phyloP scores from a whole-genome alignment of 1,284 basidiomycete genomes.

The Microbotryomycetes sp. region DNA sequence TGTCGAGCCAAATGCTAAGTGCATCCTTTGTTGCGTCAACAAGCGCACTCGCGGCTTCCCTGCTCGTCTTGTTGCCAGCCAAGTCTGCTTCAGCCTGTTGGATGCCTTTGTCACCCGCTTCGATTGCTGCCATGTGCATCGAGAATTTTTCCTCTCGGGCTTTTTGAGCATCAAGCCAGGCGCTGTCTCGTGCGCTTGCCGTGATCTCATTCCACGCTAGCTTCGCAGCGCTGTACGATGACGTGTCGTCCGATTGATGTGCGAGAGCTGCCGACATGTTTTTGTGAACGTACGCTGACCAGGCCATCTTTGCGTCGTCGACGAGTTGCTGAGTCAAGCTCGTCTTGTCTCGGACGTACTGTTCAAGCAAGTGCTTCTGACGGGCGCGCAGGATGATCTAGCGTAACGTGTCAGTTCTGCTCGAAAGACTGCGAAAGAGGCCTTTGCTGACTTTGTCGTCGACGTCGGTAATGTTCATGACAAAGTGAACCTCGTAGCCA shows the following conservation, averaged over 20 bases:
- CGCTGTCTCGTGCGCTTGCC: conserved; percentile 45
- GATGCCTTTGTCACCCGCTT: conserved; percentile 17
- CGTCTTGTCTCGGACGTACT: conserved; percentile 39
- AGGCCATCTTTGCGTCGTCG: conserved; percentile 55
- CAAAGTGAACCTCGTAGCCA: conserved; percentile 94
- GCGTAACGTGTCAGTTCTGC: conserved; percentile 32
- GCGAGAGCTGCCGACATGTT: conserved; percentile 56
- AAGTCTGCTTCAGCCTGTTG: conserved; percentile 7
- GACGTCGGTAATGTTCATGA: conserved; percentile 99
- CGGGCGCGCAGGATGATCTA: conserved; percentile 87
- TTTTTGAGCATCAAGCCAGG: conserved; percentile 61
- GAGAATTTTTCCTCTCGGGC: conserved; percentile 82
- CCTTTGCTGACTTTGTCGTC: conserved; percentile 86
- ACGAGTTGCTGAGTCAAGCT: conserved; percentile 50
- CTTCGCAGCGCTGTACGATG: conserved; percentile 47
- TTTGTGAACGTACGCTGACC: conserved; percentile 56
- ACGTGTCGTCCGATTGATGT: conserved; percentile 35
- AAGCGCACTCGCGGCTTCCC: conserved; percentile 51
- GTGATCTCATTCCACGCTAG: conserved; percentile 52
- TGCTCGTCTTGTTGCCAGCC: conserved; percentile 4
- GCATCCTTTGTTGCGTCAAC: conserved; percentile 69
- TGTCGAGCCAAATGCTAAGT: conserved; percentile 64
- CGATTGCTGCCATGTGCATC: conserved; percentile 68
- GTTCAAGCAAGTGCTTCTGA: conserved; percentile 70
- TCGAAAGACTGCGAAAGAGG: conserved; percentile 8